These are phyloP conservation scores for Aquilaria malaccensis DNA, from an alignment of 345 rosid genomes.

Conservation along the genomic window DNA sequence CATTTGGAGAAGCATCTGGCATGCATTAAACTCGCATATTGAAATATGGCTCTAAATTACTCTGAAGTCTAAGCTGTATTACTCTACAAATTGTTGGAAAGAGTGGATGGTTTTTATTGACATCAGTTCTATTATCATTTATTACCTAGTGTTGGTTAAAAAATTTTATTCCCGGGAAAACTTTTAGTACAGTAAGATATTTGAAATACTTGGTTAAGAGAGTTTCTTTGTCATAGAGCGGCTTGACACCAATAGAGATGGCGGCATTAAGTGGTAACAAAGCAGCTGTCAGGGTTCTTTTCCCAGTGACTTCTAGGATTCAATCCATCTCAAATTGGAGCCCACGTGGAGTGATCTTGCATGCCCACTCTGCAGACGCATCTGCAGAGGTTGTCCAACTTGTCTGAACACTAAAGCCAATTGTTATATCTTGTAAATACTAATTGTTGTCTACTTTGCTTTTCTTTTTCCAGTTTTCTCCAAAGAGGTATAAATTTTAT, in stretches of 20 bases:
- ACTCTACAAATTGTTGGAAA: too few species aligned
- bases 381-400: neutral
- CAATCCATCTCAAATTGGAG: slow-evolving; percentile 4
- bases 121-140: neutral
- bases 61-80: too few species aligned
- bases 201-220: neutral
- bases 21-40: too few species aligned
- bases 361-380: neutral
- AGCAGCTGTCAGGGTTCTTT: slow-evolving; percentile 7
- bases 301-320: neutral
- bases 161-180: neutral
- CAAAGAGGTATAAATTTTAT: neutral
- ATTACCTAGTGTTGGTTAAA: neutral
- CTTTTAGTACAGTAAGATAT: too few species aligned
- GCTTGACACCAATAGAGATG: slow-evolving; percentile 9
- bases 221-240: neutral
- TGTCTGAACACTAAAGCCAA: too few species aligned
- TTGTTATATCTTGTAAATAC: too few species aligned
- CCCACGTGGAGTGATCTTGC: slow-evolving; percentile 1
- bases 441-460: too few species aligned
- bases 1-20: too few species aligned
- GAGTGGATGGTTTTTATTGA: neutral
- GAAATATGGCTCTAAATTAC: too few species aligned
- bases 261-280: neutral
- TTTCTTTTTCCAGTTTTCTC: neutral